A percentile compares a stretch with the other conserved stretches of the same genome.
Conservation (phyloP, 2,329 filamentous ascomycete species). For the Penicillium psychrosexuale region DNA sequence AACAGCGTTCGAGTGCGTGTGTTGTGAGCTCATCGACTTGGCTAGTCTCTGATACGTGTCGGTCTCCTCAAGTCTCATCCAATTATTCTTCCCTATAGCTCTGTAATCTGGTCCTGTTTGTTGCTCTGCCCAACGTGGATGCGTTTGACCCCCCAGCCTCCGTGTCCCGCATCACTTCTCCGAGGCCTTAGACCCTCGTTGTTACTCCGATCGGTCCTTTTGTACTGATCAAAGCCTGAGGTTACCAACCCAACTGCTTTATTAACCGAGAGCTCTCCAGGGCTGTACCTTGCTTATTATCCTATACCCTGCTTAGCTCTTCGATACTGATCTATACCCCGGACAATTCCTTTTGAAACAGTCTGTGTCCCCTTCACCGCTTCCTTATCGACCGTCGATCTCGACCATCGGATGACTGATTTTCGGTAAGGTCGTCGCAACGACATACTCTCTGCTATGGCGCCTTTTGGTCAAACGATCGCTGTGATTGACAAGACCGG, state of each 20-base stretch:
- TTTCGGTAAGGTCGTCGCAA: constrained; percentile 10
- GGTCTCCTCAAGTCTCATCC: constrained; percentile 21
- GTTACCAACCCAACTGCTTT: constrained; percentile 1
- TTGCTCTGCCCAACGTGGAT: constrained; percentile 25
- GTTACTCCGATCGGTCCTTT: constrained; percentile 14
- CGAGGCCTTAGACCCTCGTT: constrained; percentile 5
- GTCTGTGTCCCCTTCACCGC: constrained; percentile 13
- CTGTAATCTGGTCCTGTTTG: constrained; percentile 13
- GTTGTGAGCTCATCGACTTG: constrained; percentile 15
- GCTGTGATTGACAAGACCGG: constrained; percentile 89
- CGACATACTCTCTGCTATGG: constrained; percentile 24
- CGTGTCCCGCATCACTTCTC: constrained; percentile 13
- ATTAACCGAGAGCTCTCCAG: neutral
- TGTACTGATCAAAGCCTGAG: constrained; percentile 10
- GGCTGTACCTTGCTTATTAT: constrained; percentile 1
- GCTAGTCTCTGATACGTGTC: constrained; percentile 17
- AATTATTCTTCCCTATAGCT: constrained; percentile 14
- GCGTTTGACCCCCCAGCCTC: constrained; percentile 20
- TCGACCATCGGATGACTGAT: constrained; percentile 16
- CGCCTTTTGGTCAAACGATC: constrained; percentile 63
- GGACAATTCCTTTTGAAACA: neutral
- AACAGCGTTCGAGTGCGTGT: constrained; percentile 10
- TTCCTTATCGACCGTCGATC: constrained; percentile 10
- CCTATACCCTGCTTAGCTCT: neutral
- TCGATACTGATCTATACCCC: constrained; percentile 8